These are phyloP conservation scores for Eucommia ulmoides DNA, from an alignment of 257 asterid genomes.

Conservation along the genomic window DNA sequence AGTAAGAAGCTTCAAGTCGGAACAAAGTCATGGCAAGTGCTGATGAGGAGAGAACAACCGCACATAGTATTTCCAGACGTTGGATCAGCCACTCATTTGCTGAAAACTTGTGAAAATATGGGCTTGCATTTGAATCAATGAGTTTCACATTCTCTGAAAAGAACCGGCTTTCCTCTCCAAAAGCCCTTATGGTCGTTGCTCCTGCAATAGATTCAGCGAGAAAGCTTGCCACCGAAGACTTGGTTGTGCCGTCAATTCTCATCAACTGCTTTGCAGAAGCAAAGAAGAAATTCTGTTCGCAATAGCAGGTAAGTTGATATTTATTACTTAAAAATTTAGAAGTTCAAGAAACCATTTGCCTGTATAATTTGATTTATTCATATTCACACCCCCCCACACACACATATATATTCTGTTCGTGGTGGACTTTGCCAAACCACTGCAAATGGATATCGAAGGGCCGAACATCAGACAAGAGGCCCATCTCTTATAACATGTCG, in stretches of 20 bases:
- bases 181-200: neutral
- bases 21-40: neutral
- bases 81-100: neutral
- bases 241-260: neutral
- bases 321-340: no score
- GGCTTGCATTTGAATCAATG: neutral
- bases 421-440: no score
- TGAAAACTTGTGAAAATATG: neutral
- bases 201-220: neutral
- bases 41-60: neutral
- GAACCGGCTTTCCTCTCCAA: neutral
- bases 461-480: no score
- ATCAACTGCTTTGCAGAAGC: constrained; percentile 3
- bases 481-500: no score
- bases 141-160: neutral
- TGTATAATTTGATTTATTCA: no score
- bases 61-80: constrained; percentile 7
- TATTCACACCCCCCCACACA: no score
- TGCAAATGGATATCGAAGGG: no score
- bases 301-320: no score
- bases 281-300: neutral
- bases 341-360: no score
- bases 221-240: neutral
- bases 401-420: no score
- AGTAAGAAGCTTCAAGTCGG: constrained; percentile 11